Conservation (phyloP, 768 basidiomycete genomes). For the Pholiota conissans region DNA sequence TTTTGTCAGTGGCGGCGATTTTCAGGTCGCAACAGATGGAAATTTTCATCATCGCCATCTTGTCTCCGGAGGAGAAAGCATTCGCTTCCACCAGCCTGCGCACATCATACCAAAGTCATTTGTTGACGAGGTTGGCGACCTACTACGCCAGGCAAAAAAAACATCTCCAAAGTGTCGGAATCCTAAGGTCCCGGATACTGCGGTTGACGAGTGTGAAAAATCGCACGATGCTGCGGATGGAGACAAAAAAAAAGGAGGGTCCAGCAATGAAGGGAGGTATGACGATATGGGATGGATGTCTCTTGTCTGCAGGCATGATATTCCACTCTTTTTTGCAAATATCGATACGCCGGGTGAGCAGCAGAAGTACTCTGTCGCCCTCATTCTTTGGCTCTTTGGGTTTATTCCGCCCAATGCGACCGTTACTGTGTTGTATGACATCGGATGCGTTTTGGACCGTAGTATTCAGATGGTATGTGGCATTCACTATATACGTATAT, state of each 20-base stretch:
- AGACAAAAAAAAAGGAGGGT: constrained; percentile 17
- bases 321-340: constrained; percentile 36
- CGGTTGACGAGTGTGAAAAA: constrained; percentile 33
- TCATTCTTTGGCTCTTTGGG: constrained; percentile 26
- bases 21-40: constrained; percentile 36
- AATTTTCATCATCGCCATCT: constrained; percentile 40
- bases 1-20: constrained; percentile 31
- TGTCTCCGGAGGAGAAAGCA: neutral
- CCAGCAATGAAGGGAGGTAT: constrained; percentile 14
- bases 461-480: constrained; percentile 27
- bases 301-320: constrained; percentile 36
- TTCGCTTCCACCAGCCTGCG: constrained; percentile 8
- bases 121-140: constrained; percentile 10
- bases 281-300: constrained; percentile 38
- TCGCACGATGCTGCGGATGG: constrained; percentile 30
- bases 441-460: constrained; percentile 33
- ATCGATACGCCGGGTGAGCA: constrained; percentile 30
- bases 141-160: neutral
- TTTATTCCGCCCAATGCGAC: constrained; percentile 27
- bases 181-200: constrained; percentile 27
- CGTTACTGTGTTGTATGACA: constrained; percentile 29
- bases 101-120: constrained; percentile 11
- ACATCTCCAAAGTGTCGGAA: constrained; percentile 1
- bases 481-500: neutral
- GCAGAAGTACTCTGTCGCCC: constrained; percentile 32